Conservation (phyloP, 2,329 filamentous ascomycete genomes). For the Microdochium paspali region DNA sequence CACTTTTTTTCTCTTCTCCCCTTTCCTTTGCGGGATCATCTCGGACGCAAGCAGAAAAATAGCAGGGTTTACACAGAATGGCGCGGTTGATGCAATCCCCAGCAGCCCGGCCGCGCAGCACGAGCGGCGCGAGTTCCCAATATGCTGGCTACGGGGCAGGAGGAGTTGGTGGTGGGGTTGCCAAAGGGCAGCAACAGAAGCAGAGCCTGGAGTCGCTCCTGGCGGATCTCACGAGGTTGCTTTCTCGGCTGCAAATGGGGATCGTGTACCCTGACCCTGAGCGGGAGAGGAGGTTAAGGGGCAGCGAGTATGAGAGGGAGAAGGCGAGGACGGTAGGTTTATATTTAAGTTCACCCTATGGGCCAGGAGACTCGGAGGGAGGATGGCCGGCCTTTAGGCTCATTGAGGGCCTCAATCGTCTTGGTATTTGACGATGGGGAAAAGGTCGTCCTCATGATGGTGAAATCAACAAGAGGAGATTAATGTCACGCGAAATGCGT, state of each 20-base stretch:
- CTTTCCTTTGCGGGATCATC: too few species aligned
- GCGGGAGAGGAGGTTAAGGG: constrained; percentile 44
- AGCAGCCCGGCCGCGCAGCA: neutral
- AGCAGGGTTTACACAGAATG: neutral
- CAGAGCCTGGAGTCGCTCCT: constrained; percentile 20
- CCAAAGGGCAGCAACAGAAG: neutral
- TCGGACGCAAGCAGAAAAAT: too few species aligned
- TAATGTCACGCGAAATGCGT: neutral
- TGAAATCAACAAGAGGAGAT: neutral
- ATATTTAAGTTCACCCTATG: neutral
- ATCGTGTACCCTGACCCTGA: constrained; percentile 54
- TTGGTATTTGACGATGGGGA: too few species aligned
- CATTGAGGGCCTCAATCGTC: too few species aligned
- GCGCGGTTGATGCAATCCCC: neutral
- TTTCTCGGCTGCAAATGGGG: constrained; percentile 55
- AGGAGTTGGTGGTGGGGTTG: neutral
- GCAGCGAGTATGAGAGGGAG: constrained; percentile 57
- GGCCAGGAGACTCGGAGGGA: too few species aligned
- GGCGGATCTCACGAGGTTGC: constrained; percentile 51
- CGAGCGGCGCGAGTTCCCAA: neutral
- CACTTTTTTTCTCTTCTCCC: too few species aligned
- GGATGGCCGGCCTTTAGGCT: too few species aligned
- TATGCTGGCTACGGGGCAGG: neutral
- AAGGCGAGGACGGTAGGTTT: constrained; percentile 42
- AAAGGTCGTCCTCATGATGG: too few species aligned